Conservation (phyloP, 1,284 basidiomycete genomes). For the Fomitopsis betulina region DNA sequence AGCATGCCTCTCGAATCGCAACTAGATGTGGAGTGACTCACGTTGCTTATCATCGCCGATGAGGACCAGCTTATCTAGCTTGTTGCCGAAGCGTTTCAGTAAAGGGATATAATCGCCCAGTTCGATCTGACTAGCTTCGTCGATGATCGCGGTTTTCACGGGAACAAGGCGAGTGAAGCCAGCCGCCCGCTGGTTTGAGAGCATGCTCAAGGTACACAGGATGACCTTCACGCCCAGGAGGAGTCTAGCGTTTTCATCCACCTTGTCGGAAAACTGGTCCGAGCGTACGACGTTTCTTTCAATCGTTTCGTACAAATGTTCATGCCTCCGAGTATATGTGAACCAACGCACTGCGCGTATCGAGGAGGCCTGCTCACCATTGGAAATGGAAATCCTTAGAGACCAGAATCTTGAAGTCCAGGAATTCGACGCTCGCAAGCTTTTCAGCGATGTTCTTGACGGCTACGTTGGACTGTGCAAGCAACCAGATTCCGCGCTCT, state of each 20-base stretch:
- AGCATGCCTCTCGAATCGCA: background rate
- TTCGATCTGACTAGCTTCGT: constrained; percentile 49
- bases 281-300: constrained; percentile 45
- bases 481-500: constrained; percentile 22
- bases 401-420: constrained; percentile 37
- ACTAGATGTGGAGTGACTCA: constrained; percentile 18
- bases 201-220: constrained; percentile 67
- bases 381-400: constrained; percentile 52
- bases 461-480: constrained; percentile 36
- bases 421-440: constrained; percentile 30
- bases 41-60: constrained; percentile 47
- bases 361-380: constrained; percentile 39
- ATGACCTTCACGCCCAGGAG: constrained; percentile 44
- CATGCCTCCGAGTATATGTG: constrained; percentile 47
- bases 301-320: constrained; percentile 53
- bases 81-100: constrained; percentile 22
- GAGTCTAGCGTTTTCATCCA: constrained; percentile 14
- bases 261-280: constrained; percentile 31
- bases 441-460: constrained; percentile 53
- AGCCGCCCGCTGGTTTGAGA: constrained; percentile 36
- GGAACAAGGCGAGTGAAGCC: constrained; percentile 33
- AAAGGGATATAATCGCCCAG: constrained; percentile 36
- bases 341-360: background rate
- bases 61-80: constrained; percentile 32
- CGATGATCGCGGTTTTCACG: constrained; percentile 35